These are phyloP conservation scores for Colletotrichum endophyticum DNA, from an alignment of 2,329 filamentous ascomycete genomes.

Conservation along the genomic window DNA sequence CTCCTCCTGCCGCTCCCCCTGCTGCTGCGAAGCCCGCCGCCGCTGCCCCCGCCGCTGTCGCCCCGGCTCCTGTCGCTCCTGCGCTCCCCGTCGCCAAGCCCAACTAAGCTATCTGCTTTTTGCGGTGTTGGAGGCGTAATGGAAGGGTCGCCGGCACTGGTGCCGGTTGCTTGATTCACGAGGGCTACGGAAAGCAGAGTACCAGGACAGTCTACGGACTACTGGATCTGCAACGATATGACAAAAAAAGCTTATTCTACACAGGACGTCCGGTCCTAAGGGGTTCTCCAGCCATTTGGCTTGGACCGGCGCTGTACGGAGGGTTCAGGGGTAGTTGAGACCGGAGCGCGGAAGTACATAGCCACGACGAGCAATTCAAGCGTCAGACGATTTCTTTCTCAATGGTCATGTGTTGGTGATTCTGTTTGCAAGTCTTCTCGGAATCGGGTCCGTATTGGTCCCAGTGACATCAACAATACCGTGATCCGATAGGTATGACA, in stretches of 20 bases:
- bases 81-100: slow-evolving; percentile 1
- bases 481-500: neutral
- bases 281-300: neutral
- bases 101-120: neutral
- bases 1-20: neutral
- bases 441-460: neutral
- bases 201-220: neutral
- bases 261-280: neutral
- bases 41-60: neutral
- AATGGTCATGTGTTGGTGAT: neutral
- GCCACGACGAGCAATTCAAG: slow-evolving; percentile 2
- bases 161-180: neutral
- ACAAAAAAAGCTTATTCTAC: neutral
- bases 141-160: slow-evolving; percentile 3
- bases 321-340: neutral
- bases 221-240: neutral
- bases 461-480: neutral
- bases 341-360: neutral
- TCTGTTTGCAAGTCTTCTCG: no score
- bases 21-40: neutral
- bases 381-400: neutral
- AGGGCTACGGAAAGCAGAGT: neutral
- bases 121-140: neutral
- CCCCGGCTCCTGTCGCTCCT: slow-evolving; percentile 7
- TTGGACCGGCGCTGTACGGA: neutral